Base-by-base conservation (phyloP, 805 yeast genomes). In the Suhomyces sp. region DNA sequence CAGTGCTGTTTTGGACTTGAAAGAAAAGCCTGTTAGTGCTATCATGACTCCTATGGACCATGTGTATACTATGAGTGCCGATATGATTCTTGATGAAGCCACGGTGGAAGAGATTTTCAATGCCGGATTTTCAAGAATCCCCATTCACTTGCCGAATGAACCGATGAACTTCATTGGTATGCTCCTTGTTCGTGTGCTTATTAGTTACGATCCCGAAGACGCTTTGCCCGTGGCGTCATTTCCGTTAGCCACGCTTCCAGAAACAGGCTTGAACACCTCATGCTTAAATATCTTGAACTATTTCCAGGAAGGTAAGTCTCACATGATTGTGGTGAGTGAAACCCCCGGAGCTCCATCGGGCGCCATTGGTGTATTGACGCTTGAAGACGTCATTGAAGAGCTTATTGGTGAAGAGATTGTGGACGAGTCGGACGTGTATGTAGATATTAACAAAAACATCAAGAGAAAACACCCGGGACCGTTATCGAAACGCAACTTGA, bases 381-480 rank as follows among this genome's bases (percentile, higher is more conserved):
- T 93, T 54, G 99, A 93, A 70, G 99, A 93, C 65, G 97, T 93
- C n/a, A 94, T 93, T 64, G 99, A 93, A 69, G 99, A 93, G 71
- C 78, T 93, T 57, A 93, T 93, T 67, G 99, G 99, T 47, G 98
- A 93, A 70, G 99, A 93, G 67, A 93, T 93, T 63, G 93, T 93
- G 41, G 99, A 93, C 65, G 99, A 93, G 71, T 84, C 91, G 21
- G 99, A 93, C 66, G 97, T 94, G 17, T 91, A 87, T 63, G 81
- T 92, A 52, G 97, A 93, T 69, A 87, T 92, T 56, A 89, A 89
- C 68, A 87, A 88, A 57, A 89, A 89, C 53, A 90, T 92, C 63
- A 88, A 89, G 69, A 76, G 93, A 64, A 76, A 77, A 39, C 81
- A 80, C 53, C 93, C 93, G 1, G 92, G 92, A 9, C 93, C 93